A percentile compares a stretch with the other conserved stretches of the same genome.
phyloP scores from a whole-genome alignment of 2,329 filamentous ascomycete species.

The Coniochaeta ligniaria region DNA sequence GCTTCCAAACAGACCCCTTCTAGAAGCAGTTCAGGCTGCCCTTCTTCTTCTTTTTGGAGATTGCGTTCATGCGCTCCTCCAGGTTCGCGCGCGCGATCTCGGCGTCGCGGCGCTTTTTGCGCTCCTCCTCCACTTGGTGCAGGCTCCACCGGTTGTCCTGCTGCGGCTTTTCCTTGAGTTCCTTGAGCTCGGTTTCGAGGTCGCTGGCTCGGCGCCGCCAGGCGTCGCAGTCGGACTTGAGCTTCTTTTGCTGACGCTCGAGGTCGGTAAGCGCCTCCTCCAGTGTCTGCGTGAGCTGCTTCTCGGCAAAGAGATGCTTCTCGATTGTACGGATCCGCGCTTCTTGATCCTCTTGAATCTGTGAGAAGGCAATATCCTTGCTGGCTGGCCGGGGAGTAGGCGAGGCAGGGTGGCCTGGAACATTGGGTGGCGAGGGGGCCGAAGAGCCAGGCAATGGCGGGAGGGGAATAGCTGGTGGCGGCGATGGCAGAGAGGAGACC shows the following conservation, averaged over 20 bases:
- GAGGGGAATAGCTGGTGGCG: constrained; percentile 91
- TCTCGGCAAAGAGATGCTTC: constrained; percentile 92
- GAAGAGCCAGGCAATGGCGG: constrained; percentile 66
- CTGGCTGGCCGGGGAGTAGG: constrained; percentile 62
- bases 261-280: constrained; percentile 94
- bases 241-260: constrained; percentile 84
- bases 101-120: constrained; percentile 83
- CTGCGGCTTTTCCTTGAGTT: constrained; percentile 48
- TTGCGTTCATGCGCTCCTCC: constrained; percentile 89
- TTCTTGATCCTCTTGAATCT: constrained; percentile 91
- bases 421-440: constrained; percentile 26
- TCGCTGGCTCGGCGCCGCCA: constrained; percentile 82
- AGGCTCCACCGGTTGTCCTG: constrained; percentile 61
- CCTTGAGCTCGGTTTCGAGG: constrained; percentile 66
- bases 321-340: constrained; percentile 91
- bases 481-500: constrained; percentile 79
- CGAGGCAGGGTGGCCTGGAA: constrained; percentile 32
- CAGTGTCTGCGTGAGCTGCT: constrained; percentile 88
- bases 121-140: constrained; percentile 92
- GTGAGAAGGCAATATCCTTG: constrained; percentile 69
- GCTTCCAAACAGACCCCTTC: constrained; percentile 8
- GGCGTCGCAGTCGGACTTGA: constrained; percentile 80
- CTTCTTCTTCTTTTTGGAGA: constrained; percentile 92
- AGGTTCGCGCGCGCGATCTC: constrained; percentile 84
- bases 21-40: constrained; percentile 96